Evolutionary conservation across 768 basidiomycete species (phyloP), one percentile per base, ranked within the genome.

Genomic region (Inosperma sp.): DNA sequence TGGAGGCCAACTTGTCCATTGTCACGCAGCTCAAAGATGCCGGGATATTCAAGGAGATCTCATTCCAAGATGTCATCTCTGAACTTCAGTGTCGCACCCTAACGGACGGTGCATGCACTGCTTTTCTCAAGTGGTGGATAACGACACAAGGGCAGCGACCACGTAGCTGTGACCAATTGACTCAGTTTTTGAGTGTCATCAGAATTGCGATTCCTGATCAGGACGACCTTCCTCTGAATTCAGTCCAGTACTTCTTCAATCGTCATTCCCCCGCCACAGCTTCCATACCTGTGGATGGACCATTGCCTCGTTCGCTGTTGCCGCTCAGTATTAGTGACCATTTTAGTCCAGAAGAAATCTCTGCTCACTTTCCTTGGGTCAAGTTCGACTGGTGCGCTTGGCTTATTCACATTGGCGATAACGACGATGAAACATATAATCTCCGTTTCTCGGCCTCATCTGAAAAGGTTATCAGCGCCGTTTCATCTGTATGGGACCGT

Each of bases 41-140:
- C 34, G 80, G 78, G 3, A 69, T 93, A 68, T 73, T 97, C 16
- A 82, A 81, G 45, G 72, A 81, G 12, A 86, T 95, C 50, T 79
- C 81, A 0, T 89, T 95, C 59, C 71, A 78, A 22, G 96, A 98
- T 65, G 86, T 98, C 13, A 69, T 97, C 34, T 69, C 74, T 30
- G 89, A 95, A 62, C 74, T 99, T 13, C 77, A 79, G 12, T 66
- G 75, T 5, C 73, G 88, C 13, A 84, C 93, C 4, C 74, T 99
- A 19, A 63, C 65, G 3, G 80, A 88, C 60, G 68, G 72, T 5
- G 90, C 97, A 61, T 84, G 88, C 68, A 63, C 85, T n/a, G 83
- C 82, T 3, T 93, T 88, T 65, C 70, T 97, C 55, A 80, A 81
- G 51, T 98, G 96, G 95, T 93, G 93, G 88, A 75, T 77, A 45